These are phyloP conservation scores for Dillenia turbinata DNA, from an alignment of 164 flowering plant species.

Conservation along the genomic window DNA sequence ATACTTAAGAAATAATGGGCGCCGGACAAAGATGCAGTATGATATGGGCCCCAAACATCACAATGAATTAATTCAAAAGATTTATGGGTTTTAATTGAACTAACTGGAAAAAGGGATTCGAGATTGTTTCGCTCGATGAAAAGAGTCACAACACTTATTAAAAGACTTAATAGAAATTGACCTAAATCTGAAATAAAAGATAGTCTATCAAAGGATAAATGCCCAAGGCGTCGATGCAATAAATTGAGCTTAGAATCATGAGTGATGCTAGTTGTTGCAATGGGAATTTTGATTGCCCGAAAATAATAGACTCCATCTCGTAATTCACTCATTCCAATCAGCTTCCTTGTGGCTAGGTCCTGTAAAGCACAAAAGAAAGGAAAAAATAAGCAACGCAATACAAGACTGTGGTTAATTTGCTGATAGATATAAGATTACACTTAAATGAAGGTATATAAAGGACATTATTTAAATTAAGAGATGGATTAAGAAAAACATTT, in stretches of 20 bases:
- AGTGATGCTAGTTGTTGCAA: neutral
- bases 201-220: neutral
- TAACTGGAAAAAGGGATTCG: neutral
- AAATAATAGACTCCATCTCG: conserved; percentile 3
- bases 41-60: conserved; percentile 14
- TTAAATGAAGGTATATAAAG: conserved; percentile 1
- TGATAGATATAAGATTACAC: conserved; percentile 7
- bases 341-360: neutral
- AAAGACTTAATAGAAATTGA: neutral
- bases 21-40: neutral
- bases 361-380: conserved; percentile 1
- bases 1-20: conserved; percentile 3
- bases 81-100: neutral
- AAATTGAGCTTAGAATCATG: neutral
- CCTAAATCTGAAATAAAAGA: neutral
- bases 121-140: neutral
- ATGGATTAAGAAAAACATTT: too few species aligned
- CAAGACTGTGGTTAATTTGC: neutral
- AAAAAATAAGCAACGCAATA: conserved; percentile 4
- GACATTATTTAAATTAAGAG: neutral
- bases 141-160: neutral
- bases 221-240: neutral
- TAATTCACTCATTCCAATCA: too few species aligned
- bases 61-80: conserved; percentile 6
- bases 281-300: too few species aligned